phyloP scores from a whole-genome alignment of 331 rosid genomes.

The Prunus yedoensis region DNA sequence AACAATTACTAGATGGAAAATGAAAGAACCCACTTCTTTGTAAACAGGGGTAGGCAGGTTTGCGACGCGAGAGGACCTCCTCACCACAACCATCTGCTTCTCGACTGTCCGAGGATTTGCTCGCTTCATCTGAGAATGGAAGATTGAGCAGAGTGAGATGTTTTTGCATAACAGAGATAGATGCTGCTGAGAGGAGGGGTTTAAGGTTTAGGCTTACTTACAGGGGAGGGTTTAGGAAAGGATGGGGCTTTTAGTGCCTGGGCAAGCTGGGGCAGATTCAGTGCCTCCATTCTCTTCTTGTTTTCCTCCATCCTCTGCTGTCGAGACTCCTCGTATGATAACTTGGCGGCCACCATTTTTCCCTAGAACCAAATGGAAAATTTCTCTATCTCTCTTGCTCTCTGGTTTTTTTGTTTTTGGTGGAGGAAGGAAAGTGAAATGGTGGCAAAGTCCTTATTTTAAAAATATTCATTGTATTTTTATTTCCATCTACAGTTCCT shows the following conservation, averaged over 20 bases:
- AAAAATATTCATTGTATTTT: too few species aligned
- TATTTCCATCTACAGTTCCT: too few species aligned
- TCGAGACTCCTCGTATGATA: constrained; percentile 63
- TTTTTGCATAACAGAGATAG: not conserved
- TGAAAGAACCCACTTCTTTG: constrained; percentile 51
- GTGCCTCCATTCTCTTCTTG: constrained; percentile 72
- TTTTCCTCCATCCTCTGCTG: constrained; percentile 72
- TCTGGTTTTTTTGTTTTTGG: not conserved
- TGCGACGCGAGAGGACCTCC: constrained; percentile 76
- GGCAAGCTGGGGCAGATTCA: constrained; percentile 60
- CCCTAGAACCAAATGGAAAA: constrained; percentile 8
- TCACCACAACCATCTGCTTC: constrained; percentile 50
- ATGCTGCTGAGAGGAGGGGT: not conserved
- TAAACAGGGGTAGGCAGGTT: constrained; percentile 58
- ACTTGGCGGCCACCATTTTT: constrained; percentile 40
- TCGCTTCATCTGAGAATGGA: constrained; percentile 37
- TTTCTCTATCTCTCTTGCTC: not conserved
- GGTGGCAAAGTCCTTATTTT: not conserved
- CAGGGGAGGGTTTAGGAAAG: constrained; percentile 59
- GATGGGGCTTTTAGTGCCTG: constrained; percentile 44
- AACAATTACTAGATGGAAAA: not conserved
- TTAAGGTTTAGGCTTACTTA: constrained; percentile 10
- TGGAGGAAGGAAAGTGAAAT: not conserved
- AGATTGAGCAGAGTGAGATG: not conserved
- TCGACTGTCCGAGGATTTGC: constrained; percentile 37